These are phyloP conservation scores for Capronia americana DNA, from an alignment of 2,329 filamentous ascomycete genomes.

Conservation along the genomic window DNA sequence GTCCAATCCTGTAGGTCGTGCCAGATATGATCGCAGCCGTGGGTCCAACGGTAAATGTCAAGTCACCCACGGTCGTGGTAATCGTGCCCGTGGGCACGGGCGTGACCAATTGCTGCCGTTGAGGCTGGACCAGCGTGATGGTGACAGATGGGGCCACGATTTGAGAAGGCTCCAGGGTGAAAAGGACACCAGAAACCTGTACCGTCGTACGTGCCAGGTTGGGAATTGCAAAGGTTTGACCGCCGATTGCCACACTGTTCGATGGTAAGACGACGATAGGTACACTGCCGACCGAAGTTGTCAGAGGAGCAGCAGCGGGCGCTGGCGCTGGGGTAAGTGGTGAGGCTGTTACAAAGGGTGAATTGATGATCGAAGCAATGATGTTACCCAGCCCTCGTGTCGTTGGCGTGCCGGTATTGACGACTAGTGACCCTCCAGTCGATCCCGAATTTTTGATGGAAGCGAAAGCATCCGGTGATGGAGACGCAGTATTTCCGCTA, in stretches of 20 bases:
- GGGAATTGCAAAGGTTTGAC: constrained; percentile 35
- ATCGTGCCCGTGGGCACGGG: constrained; percentile 24
- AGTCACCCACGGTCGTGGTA: constrained; percentile 27
- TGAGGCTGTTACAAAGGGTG: constrained; percentile 30
- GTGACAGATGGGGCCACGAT: constrained; percentile 35
- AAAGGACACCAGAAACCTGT: constrained; percentile 31
- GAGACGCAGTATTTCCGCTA: constrained; percentile 1
- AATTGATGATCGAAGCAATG: constrained; percentile 36
- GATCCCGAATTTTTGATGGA: constrained; percentile 9
- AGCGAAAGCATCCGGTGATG: neutral
- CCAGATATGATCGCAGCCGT: constrained; percentile 40
- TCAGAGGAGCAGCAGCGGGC: constrained; percentile 18
- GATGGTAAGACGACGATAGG: constrained; percentile 35
- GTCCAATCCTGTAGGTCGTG: constrained; percentile 40
- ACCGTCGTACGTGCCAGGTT: constrained; percentile 28
- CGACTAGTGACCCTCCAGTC: constrained; percentile 15
- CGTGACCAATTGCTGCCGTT: constrained; percentile 1
- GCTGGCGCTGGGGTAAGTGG: constrained; percentile 3
- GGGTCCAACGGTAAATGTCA: constrained; percentile 39
- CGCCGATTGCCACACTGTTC: constrained; percentile 35
- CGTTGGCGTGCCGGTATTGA: constrained; percentile 17
- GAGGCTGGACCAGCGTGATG: constrained; percentile 28
- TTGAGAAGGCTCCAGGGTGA: constrained; percentile 33
- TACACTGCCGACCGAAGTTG: constrained; percentile 33
- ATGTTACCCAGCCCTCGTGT: constrained; percentile 33